These are phyloP conservation scores for Musa schizocarpa DNA, from an alignment of 176 grass and related monocot genomes.

Conservation along the genomic window DNA sequence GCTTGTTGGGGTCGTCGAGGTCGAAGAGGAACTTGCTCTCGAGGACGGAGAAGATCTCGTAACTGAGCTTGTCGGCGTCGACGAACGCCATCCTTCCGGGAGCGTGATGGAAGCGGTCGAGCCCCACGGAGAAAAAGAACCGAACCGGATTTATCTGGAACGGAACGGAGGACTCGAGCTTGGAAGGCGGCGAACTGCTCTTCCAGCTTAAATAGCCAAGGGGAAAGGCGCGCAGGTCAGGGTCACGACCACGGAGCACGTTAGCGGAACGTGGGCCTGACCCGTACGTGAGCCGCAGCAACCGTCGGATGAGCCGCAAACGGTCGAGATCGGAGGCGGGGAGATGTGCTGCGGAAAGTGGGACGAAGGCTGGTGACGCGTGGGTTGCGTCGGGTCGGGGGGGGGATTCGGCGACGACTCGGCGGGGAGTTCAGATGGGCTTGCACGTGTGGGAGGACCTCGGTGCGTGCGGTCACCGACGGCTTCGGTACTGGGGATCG, in stretches of 20 bases:
- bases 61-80: conserved; percentile 88
- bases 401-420: no score
- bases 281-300: background rate
- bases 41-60: conserved; percentile 95
- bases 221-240: background rate
- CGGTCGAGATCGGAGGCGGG: background rate
- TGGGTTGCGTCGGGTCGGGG: background rate
- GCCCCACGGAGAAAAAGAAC: background rate
- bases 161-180: background rate
- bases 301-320: background rate
- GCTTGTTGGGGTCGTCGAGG: conserved; percentile 64
- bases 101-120: background rate
- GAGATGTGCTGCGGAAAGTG: background rate
- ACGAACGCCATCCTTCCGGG: no score
- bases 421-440: no score
- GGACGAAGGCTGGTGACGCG: background rate
- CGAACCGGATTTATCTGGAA: background rate
- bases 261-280: background rate
- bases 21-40: conserved; percentile 96
- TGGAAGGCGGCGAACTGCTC: background rate
- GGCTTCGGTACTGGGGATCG: no score
- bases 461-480: no score
- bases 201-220: background rate
- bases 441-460: no score
- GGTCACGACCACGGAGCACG: background rate